These are phyloP conservation scores for Polyporus tsugae DNA, from an alignment of 1,284 basidiomycete species.

Conservation along the genomic window DNA sequence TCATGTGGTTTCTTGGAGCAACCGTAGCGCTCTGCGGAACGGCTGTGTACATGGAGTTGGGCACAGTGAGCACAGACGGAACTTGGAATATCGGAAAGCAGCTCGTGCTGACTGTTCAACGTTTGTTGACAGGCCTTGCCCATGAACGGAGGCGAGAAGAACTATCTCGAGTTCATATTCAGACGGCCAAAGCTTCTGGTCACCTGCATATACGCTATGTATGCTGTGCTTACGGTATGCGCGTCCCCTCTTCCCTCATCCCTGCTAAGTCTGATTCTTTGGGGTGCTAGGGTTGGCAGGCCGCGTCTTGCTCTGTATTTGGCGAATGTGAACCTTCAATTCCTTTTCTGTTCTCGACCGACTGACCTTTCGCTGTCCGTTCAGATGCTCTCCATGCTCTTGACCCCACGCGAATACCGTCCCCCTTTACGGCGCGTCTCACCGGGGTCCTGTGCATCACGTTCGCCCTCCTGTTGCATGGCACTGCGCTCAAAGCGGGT, in stretches of 20 bases:
- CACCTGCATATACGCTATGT: constrained; percentile 67
- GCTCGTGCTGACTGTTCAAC: background rate
- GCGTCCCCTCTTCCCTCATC: background rate
- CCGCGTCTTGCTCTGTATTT: constrained; percentile 67
- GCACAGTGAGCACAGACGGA: constrained; percentile 56
- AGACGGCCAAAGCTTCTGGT: constrained; percentile 66
- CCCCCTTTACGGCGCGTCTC: constrained; percentile 35
- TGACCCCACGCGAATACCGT: constrained; percentile 41
- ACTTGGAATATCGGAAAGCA: background rate
- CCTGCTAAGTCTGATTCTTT: constrained; percentile 9
- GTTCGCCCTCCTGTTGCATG: constrained; percentile 66
- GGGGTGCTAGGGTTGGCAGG: constrained; percentile 55
- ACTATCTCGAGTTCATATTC: constrained; percentile 78
- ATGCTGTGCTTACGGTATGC: constrained; percentile 64
- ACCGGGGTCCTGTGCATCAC: constrained; percentile 60
- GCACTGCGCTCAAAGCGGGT: constrained; percentile 62
- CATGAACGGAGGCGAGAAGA: constrained; percentile 79
- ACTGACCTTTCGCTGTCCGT: constrained; percentile 1
- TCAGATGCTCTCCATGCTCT: constrained; percentile 62
- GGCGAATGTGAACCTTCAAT: constrained; percentile 60
- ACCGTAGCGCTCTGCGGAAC: constrained; percentile 68
- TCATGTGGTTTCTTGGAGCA: constrained; percentile 78
- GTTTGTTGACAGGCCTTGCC: constrained; percentile 62
- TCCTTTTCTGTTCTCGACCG: background rate
- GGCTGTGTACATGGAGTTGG: constrained; percentile 78